These are phyloP conservation scores for Aspergillus pseudonomiae DNA, from an alignment of 2,329 filamentous ascomycete genomes.

Conservation along the genomic window DNA sequence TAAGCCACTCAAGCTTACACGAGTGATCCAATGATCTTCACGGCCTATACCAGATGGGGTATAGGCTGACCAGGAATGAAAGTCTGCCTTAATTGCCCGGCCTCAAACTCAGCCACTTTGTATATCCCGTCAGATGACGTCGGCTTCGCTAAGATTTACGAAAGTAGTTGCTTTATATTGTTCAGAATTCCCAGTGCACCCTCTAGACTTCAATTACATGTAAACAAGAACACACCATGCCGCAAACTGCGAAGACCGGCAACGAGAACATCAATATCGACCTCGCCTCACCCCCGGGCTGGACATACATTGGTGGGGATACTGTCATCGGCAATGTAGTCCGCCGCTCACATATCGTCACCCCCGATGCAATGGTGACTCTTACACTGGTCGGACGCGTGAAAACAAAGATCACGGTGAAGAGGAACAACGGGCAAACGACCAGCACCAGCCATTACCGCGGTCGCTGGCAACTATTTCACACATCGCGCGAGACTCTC, in stretches of 20 bases:
- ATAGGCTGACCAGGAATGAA: not conserved
- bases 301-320: slow-evolving; percentile 21
- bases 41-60: not conserved
- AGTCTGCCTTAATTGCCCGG: not conserved
- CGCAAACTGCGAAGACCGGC: not conserved
- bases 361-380: slow-evolving; percentile 19
- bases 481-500: slow-evolving; percentile 6
- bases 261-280: slow-evolving; percentile 10
- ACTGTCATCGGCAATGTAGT: slow-evolving; percentile 24
- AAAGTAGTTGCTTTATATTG: not conserved
- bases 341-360: slow-evolving; percentile 18
- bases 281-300: slow-evolving; percentile 20
- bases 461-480: slow-evolving; percentile 16
- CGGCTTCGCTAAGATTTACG: too few species aligned
- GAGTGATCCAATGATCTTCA: not conserved
- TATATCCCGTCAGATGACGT: not conserved
- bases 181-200: not conserved
- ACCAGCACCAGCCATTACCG: slow-evolving; percentile 9
- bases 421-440: not conserved
- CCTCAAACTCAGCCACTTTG: not conserved
- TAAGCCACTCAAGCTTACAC: not conserved
- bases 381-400: slow-evolving; percentile 17
- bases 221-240: not conserved
- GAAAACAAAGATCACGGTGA: slow-evolving; percentile 18
- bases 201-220: not conserved